Percentiles rank a stretch among this genome's conserved stretches.
phyloP scores from a whole-genome alignment of 441 rosid genomes.

The Macaranga tanarius region DNA sequence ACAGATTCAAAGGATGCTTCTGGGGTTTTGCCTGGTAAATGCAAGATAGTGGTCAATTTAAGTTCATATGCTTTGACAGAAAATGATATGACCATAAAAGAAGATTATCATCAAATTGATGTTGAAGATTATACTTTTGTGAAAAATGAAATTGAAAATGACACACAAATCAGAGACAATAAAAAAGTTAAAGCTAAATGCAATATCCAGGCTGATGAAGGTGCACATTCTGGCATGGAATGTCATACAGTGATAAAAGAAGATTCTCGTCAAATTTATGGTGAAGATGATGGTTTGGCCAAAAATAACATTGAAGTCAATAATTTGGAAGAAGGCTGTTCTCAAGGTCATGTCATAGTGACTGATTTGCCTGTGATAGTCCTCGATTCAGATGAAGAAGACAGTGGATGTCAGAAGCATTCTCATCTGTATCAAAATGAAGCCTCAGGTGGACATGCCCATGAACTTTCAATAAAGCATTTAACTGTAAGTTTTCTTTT shows the following conservation, averaged over 20 bases:
- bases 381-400: neutral
- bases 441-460: neutral
- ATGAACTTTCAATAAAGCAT: neutral
- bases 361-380: neutral
- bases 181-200: neutral
- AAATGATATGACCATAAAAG: neutral
- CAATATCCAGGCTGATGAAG: neutral
- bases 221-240: neutral
- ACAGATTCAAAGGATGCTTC: neutral
- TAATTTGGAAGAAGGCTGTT: neutral
- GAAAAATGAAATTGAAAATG: neutral
- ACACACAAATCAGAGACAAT: neutral
- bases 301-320: neutral
- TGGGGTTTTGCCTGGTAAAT: neutral
- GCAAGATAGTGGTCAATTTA: neutral
- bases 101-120: neutral
- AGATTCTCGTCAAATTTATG: neutral
- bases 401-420: neutral
- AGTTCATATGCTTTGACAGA: neutral
- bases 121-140: neutral
- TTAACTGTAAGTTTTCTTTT: slow-evolving; percentile 5
- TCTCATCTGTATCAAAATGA: neutral
- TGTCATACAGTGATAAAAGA: neutral
- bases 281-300: neutral
- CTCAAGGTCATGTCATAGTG: neutral